Percentiles rank a stretch among this genome's conserved stretches.
Evolutionary conservation across 495 filamentous ascomycete genomes (phyloP).

Genomic region (Stereocaulon alpinum): DNA sequence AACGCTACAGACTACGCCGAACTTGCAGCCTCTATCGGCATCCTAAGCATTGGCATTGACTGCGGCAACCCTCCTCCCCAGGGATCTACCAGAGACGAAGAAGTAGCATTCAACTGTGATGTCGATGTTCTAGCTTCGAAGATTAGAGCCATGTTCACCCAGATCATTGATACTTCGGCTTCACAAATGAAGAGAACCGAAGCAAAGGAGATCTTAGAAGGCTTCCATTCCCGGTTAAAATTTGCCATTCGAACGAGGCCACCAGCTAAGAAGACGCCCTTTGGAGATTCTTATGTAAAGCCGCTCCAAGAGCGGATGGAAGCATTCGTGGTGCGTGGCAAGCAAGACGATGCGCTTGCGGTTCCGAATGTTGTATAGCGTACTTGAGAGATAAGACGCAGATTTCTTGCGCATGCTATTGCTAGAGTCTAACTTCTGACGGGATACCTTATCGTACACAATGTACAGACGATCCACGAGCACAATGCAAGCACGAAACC

Average conservation of each 20-base stretch:
- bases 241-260: constrained; percentile 60
- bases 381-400: background rate
- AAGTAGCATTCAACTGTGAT: constrained; percentile 51
- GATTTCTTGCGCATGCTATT: background rate
- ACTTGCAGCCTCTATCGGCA: constrained; percentile 49
- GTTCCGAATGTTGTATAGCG: background rate
- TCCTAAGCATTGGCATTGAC: constrained; percentile 68
- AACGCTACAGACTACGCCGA: constrained; percentile 54
- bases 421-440: constrained; percentile 4
- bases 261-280: constrained; percentile 46
- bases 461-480: constrained; percentile 5
- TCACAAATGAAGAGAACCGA: constrained; percentile 61
- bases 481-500: background rate
- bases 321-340: constrained; percentile 3
- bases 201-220: constrained; percentile 61
- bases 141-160: constrained; percentile 56
- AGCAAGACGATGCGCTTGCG: background rate
- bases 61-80: constrained; percentile 35
- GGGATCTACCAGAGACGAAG: constrained; percentile 25
- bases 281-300: constrained; percentile 32
- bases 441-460: constrained; percentile 11
- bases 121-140: constrained; percentile 55
- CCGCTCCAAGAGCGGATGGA: constrained; percentile 12
- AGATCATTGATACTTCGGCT: constrained; percentile 65
- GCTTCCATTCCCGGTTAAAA: constrained; percentile 57